Evolutionary conservation across 2,329 filamentous ascomycete genomes (phyloP).

Genomic region (Colletotrichum chrysophilum): DNA sequence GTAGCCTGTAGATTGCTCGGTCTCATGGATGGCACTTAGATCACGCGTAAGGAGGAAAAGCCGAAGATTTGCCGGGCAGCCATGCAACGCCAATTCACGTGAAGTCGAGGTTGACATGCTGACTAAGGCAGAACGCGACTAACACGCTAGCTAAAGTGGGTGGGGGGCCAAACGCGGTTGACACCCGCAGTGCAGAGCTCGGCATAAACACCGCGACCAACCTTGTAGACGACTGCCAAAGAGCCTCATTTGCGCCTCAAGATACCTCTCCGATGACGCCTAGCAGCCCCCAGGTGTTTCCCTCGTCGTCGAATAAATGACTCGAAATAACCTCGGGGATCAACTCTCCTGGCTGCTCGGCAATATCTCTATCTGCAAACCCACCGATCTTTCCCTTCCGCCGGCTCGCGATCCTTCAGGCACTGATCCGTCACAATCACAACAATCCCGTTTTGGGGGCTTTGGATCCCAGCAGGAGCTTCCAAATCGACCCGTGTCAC

Average conservation of each 20-base stretch:
- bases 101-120: not conserved
- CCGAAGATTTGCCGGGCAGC: not conserved
- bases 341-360: slow-evolving; percentile 63
- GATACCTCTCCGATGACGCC: slow-evolving; percentile 12
- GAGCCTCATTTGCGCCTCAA: not conserved
- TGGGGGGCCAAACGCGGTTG: slow-evolving; percentile 13
- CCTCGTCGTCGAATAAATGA: slow-evolving; percentile 55
- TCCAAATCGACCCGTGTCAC: not conserved
- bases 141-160: slow-evolving; percentile 21
- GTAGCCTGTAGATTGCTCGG: not conserved
- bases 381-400: slow-evolving; percentile 43
- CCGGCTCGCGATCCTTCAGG: slow-evolving; percentile 30
- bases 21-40: not conserved
- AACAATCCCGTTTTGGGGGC: slow-evolving; percentile 6
- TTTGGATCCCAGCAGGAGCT: slow-evolving; percentile 9
- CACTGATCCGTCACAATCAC: slow-evolving; percentile 18
- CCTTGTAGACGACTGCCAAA: not conserved
- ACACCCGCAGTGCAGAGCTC: not conserved
- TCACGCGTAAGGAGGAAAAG: not conserved
- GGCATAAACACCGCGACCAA: slow-evolving; percentile 9
- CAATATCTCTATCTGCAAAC: slow-evolving; percentile 47
- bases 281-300: not conserved
- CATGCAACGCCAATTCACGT: slow-evolving; percentile 20
- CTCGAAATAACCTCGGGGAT: slow-evolving; percentile 64
- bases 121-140: slow-evolving; percentile 12